Conservation (phyloP, 1,284 basidiomycete species). For the Clitocybe nebularis region DNA sequence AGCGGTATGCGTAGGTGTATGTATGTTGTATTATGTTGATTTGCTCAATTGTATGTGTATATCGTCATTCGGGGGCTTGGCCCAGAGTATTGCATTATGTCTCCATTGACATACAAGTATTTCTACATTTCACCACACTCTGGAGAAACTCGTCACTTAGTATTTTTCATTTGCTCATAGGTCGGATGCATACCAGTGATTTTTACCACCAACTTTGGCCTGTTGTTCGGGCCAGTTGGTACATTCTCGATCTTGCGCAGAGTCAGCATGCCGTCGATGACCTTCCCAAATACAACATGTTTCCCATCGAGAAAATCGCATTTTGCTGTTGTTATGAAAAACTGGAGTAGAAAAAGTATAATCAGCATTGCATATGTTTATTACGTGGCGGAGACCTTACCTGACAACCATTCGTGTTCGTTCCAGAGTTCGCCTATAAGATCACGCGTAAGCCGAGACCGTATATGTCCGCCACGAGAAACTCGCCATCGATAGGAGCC, state of each 20-base stretch:
- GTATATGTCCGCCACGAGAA: not conserved
- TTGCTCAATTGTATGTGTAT: too few relatives aligned
- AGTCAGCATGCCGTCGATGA: conserved; percentile 86
- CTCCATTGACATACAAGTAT: not conserved
- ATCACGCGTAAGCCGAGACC: conserved; percentile 4
- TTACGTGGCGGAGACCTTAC: too few relatives aligned
- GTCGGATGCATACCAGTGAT: conserved; percentile 56
- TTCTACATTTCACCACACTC: conserved; percentile 22
- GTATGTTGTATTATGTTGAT: too few relatives aligned
- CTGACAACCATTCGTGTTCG: conserved; percentile 91
- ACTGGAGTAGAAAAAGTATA: conserved; percentile 42
- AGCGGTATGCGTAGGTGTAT: too few relatives aligned
- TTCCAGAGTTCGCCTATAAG: conserved; percentile 84
- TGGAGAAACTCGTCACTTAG: conserved; percentile 3
- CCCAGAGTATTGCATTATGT: not conserved
- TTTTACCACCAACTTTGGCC: conserved; percentile 82
- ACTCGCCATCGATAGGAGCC: conserved; percentile 81
- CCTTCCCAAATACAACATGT: conserved; percentile 91
- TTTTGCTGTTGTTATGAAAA: conserved; percentile 94
- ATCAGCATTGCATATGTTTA: conserved; percentile 1
- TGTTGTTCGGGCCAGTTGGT: conserved; percentile 82
- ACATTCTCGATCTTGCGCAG: conserved; percentile 94
- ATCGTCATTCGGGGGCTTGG: too few relatives aligned
- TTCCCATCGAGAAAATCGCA: conserved; percentile 95
- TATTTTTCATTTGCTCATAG: not conserved